Percentiles rank a stretch among this genome's conserved stretches.
Evolutionary conservation across 768 basidiomycete species (phyloP).

Genomic region (Mycena kentingensis): DNA sequence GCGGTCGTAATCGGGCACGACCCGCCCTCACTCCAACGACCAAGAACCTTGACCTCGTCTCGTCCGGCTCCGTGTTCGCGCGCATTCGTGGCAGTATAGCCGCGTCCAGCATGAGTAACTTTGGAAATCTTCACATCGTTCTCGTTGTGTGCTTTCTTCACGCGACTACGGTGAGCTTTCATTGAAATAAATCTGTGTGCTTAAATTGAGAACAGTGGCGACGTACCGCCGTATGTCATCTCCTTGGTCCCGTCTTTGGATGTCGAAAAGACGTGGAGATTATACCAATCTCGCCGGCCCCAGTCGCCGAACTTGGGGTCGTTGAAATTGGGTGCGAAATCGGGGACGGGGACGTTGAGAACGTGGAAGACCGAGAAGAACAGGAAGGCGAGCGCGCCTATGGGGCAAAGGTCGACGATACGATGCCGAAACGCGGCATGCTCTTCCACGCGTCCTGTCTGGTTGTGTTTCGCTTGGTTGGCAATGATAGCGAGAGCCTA

Average conservation of each 20-base stretch:
- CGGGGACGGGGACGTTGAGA: constrained; percentile 15
- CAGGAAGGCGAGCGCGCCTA: constrained; percentile 30
- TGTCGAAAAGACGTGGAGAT: constrained; percentile 27
- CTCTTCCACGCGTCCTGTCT: constrained; percentile 33
- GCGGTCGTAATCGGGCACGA: constrained; percentile 36
- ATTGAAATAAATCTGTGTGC: neutral
- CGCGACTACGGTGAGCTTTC: constrained; percentile 29
- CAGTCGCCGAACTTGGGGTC: no score
- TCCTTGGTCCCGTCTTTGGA: neutral
- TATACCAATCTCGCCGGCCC: constrained; percentile 34
- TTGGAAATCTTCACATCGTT: no score
- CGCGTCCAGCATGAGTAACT: no score
- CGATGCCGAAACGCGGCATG: constrained; percentile 33
- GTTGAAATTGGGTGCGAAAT: constrained; percentile 32
- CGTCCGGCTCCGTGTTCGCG: constrained; percentile 30
- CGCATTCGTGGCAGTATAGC: constrained; percentile 34
- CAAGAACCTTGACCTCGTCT: constrained; percentile 33
- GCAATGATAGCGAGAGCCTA: constrained; percentile 32
- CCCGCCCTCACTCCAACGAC: constrained; percentile 32
- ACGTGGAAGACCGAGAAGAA: constrained; percentile 37
- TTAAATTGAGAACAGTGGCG: neutral
- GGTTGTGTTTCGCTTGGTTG: constrained; percentile 36
- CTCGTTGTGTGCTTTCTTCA: no score
- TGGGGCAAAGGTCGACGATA: no score
- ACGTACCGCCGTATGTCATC: no score